Base-by-base conservation (phyloP, 257 asterid genomes). In the Misopates orontium region DNA sequence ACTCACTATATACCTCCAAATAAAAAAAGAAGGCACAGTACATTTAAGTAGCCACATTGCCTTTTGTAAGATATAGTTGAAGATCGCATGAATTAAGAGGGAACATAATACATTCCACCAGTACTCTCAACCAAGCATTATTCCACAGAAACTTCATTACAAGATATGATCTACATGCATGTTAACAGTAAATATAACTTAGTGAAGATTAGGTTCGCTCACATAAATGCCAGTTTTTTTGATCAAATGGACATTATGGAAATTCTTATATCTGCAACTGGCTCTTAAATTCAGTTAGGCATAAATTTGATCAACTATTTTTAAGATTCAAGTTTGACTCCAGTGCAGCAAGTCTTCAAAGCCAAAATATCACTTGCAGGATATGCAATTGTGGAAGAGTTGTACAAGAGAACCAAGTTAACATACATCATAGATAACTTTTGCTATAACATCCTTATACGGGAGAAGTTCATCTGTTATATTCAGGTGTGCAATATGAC, bases 401-500 rank as follows among this genome's bases (percentile, higher is more conserved):
- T 21, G 41, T 6, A 49, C 13, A 41, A 42, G 44, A 51, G 23
- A 40, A 68, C 9, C 20, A 22, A 20, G 22, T 21, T 66, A 71
- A 60, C 94, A 61, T 87, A 93, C 99, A 82, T 93, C 99, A 54
- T 87, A 86, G 66, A 93, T 83, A 68, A 93, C 96, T 85, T 87
- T 88, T 41, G 97, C 97, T 67, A 90, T 77, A 50, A 88, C 86
- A 60, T 86, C 86, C 88, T 88, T 90, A 77, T 86, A 83, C 24
- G 89, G 92, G 63, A 93, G 92, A 64, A 87, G 78, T 44, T 93
- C 97, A 64, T 88, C 96, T 31, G 83, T 69, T 71, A 93, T 82
- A 81, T 93, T 93, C 80, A 93, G 76, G 80, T 93, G 99, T 57
- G 97, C 96, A 78, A 93, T 67, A 57, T 90, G 97, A 71, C 99